These are phyloP conservation scores for Tremella yokohamensis DNA, from an alignment of 768 basidiomycete species.

Conservation along the genomic window DNA sequence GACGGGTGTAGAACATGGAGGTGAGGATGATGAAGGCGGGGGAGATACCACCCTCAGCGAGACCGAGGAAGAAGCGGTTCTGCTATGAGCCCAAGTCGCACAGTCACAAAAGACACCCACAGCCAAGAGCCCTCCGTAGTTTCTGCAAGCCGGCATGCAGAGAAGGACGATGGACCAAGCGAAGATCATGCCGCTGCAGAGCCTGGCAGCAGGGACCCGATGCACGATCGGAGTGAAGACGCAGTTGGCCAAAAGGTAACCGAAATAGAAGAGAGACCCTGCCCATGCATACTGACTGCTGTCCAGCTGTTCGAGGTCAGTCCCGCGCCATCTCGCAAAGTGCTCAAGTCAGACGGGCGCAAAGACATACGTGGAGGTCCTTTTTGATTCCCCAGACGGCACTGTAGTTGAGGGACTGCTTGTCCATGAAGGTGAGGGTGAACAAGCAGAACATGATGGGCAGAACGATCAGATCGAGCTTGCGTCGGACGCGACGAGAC, in stretches of 20 bases:
- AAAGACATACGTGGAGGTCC: background rate
- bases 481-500: slow-evolving; percentile 9
- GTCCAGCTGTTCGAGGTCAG: background rate
- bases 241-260: background rate
- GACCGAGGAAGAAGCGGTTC: slow-evolving; percentile 43
- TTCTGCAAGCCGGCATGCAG: slow-evolving; percentile 15
- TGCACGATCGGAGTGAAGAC: background rate
- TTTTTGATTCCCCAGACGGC: background rate
- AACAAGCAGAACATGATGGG: slow-evolving; percentile 4
- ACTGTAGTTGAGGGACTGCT: slow-evolving; percentile 1
- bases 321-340: background rate
- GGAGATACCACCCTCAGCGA: slow-evolving; percentile 51
- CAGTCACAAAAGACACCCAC: slow-evolving; percentile 19
- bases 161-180: slow-evolving; percentile 1
- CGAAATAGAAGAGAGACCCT: background rate
- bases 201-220: background rate
- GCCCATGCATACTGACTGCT: background rate
- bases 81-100: background rate
- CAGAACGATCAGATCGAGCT: slow-evolving; percentile 8
- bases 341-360: background rate
- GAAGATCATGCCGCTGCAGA: slow-evolving; percentile 1
- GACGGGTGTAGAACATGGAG: slow-evolving; percentile 2
- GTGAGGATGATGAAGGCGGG: slow-evolving; percentile 54
- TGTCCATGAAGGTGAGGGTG: slow-evolving; percentile 6
- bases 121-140: slow-evolving; percentile 16